Evolutionary conservation across 169 alveolate species (phyloP).

Genomic region (Eimeria maxima): DNA sequence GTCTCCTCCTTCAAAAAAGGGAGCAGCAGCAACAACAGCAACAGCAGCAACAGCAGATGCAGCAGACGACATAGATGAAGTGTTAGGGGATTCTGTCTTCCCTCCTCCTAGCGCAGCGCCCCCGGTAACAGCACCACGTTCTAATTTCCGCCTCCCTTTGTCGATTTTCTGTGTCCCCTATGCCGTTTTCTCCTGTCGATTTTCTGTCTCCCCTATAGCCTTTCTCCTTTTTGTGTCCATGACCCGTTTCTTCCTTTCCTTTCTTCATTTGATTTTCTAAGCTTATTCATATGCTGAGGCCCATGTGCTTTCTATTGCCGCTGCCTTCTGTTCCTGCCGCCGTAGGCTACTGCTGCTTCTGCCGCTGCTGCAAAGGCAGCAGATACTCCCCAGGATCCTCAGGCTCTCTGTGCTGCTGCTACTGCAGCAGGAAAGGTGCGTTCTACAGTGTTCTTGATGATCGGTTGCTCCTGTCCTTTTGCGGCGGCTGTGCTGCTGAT

Average conservation of each 20-base stretch:
- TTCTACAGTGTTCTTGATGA: background rate
- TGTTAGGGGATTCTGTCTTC: slow-evolving; percentile 23
- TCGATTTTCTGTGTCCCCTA: background rate
- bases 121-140: background rate
- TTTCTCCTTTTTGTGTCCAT: background rate
- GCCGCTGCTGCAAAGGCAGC: background rate
- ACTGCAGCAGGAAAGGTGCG: slow-evolving; percentile 26
- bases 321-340: background rate
- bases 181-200: background rate
- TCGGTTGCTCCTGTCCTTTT: too few relatives aligned
- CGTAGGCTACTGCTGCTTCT: background rate
- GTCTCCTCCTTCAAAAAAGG: background rate
- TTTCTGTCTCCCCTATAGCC: background rate
- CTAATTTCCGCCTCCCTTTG: background rate
- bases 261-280: background rate
- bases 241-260: background rate
- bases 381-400: background rate
- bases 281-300: background rate
- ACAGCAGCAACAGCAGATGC: too few relatives aligned
- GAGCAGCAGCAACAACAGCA: too few relatives aligned
- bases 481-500: background rate
- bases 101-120: background rate
- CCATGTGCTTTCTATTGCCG: background rate
- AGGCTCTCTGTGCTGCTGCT: slow-evolving; percentile 36
- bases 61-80: background rate